These are phyloP conservation scores for Erythrophleum ivorense DNA, from an alignment of 331 rosid species.

Conservation along the genomic window DNA sequence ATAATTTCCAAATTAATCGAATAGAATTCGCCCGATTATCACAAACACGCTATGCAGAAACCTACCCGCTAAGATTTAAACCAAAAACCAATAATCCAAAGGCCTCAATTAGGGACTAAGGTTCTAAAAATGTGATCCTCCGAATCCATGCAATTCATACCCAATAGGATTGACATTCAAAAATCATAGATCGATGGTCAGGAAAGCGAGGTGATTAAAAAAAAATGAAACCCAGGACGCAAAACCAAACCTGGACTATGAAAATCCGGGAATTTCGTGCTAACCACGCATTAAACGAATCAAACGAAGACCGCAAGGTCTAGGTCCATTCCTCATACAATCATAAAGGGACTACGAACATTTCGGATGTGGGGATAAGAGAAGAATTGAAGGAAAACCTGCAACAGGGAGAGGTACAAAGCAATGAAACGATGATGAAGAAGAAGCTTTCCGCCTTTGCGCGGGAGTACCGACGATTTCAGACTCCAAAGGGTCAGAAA, in stretches of 20 bases:
- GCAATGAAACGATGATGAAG: neutral
- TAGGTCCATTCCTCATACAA: neutral
- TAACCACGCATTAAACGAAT: constrained; percentile 10
- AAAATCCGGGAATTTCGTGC: constrained; percentile 16
- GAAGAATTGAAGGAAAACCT: neutral
- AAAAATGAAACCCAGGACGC: constrained; percentile 9
- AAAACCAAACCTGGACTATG: neutral
- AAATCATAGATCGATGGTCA: constrained; percentile 23
- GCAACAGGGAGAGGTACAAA: constrained; percentile 20
- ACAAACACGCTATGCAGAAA: constrained; percentile 16
- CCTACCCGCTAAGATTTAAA: constrained; percentile 12
- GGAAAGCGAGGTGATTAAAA: constrained; percentile 2
- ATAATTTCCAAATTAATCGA: constrained; percentile 41
- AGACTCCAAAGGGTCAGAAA: constrained; percentile 1
- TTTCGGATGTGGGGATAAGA: constrained; percentile 13
- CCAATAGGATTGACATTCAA: neutral
- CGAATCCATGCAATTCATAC: constrained; percentile 6
- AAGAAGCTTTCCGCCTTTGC: constrained; percentile 12
- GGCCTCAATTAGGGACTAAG: neutral
- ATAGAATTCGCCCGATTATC: constrained; percentile 10
- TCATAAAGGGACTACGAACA: neutral
- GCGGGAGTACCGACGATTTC: neutral
- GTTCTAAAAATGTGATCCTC: neutral
- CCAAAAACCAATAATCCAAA: neutral
- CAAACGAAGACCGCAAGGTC: neutral